These are phyloP conservation scores for Botrytis paeoniae DNA, from an alignment of 2,329 filamentous ascomycete species.

Conservation along the genomic window DNA sequence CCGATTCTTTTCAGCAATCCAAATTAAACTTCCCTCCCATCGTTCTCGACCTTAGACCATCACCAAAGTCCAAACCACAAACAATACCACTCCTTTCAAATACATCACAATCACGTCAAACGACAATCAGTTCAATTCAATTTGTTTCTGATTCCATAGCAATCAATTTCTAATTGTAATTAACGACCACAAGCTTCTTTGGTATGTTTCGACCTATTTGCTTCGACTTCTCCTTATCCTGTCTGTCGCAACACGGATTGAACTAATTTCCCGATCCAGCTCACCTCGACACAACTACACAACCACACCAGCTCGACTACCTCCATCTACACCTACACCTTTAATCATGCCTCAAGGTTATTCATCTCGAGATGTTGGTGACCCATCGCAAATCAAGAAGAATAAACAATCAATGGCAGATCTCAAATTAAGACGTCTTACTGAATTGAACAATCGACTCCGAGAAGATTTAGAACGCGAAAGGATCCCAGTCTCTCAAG, in stretches of 20 bases:
- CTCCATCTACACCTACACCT: background rate
- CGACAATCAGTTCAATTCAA: background rate
- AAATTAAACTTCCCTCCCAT: constrained; percentile 9
- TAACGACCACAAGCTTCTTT: background rate
- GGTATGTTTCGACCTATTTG: constrained; percentile 2
- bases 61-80: background rate
- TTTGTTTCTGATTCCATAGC: background rate
- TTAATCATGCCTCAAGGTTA: constrained; percentile 58
- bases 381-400: constrained; percentile 71
- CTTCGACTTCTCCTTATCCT: constrained; percentile 12
- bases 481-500: constrained; percentile 92
- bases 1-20: constrained; percentile 7
- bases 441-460: constrained; percentile 92
- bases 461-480: constrained; percentile 95
- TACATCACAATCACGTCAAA: background rate
- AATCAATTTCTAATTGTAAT: constrained; percentile 12
- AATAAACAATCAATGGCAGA: constrained; percentile 99
- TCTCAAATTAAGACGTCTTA: constrained; percentile 91
- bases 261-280: constrained; percentile 15
- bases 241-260: constrained; percentile 5
- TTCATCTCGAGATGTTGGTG: constrained; percentile 64
- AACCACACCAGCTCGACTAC: background rate
- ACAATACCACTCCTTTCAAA: constrained; percentile 11
- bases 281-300: background rate
- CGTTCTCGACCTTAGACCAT: constrained; percentile 11